phyloP scores from a whole-genome alignment of 495 filamentous ascomycete species.

The Hypoxylon rickii region DNA sequence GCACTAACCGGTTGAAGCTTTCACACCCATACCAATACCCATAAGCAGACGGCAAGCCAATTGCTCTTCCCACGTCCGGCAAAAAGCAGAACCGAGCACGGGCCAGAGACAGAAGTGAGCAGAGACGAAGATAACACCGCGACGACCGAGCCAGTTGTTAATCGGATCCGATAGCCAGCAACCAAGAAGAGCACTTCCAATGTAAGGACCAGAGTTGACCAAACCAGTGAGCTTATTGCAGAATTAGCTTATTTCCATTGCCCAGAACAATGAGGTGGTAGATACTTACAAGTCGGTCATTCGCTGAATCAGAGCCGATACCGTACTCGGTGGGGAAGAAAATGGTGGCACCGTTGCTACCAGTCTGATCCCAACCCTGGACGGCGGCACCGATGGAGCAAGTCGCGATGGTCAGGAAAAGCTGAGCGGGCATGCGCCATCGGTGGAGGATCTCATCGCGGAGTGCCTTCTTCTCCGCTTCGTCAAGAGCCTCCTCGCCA shows the following conservation, averaged over 20 bases:
- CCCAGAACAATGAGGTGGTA: slow-evolving; percentile 23
- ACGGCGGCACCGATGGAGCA: slow-evolving; percentile 78
- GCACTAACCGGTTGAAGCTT: slow-evolving; percentile 50
- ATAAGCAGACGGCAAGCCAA: slow-evolving; percentile 66
- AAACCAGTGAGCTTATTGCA: slow-evolving; percentile 47
- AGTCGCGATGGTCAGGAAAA: slow-evolving; percentile 67
- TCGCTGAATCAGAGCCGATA: slow-evolving; percentile 51
- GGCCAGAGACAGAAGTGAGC: slow-evolving; percentile 66
- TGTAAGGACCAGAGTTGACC: slow-evolving; percentile 58
- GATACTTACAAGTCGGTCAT: slow-evolving; percentile 51
- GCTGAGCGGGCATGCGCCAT: slow-evolving; percentile 65
- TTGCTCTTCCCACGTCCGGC: slow-evolving; percentile 66
- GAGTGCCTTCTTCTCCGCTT: slow-evolving; percentile 59
- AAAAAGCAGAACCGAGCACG: slow-evolving; percentile 68
- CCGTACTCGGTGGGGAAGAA: slow-evolving; percentile 58
- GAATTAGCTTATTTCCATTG: slow-evolving; percentile 4
- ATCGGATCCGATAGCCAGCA: slow-evolving; percentile 75
- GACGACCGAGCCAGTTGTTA: slow-evolving; percentile 67
- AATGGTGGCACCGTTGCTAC: slow-evolving; percentile 77
- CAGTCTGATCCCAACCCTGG: slow-evolving; percentile 75
- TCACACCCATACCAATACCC: slow-evolving; percentile 73
- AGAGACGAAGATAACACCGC: slow-evolving; percentile 69
- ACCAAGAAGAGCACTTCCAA: slow-evolving; percentile 54
- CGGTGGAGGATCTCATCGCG: slow-evolving; percentile 61
- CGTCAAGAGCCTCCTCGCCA: slow-evolving; percentile 55